Evolutionary conservation across 1,284 basidiomycete genomes (phyloP), one percentile per base, ranked within the genome.

Genomic region (Irpex rosettiformis): DNA sequence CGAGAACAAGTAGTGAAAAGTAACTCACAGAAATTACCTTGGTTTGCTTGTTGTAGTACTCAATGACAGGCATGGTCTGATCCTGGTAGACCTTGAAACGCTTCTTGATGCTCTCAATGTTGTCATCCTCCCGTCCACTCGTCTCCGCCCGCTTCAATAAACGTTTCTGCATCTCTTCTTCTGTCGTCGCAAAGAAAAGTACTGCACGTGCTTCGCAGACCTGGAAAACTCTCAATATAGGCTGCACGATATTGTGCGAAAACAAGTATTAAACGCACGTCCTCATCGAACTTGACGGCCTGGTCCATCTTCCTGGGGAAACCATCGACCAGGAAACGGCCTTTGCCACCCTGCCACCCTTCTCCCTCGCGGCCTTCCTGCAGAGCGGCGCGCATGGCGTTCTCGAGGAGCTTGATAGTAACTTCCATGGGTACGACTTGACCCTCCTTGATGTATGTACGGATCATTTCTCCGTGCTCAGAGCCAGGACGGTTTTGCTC

Each of bases 271-370:
- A 51, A 11, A 76, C 84, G 66, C 67, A 96, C 96, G 53, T 86
- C 82, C 69, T 93, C 79, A 70, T 99, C 97, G 70, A 99, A 99
- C 74, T 89, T 89, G 69, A 89, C 66, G 0, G 96, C 96, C 76
- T 99, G 97, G 73, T 99, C 97, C 94, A 99, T 95, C 81, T 98
- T 94, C 61, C 97, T 84, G 49, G 97, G 97, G 78, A 99, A 99
- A 3, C 97, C 97, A 66, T 99, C 97, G 65, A 99, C 89, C 63
- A 99, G 81, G 81, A 99, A 99, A 52, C 94, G 85, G 42, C 92
- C 93, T 60, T 79, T 80, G 43, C 89, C 93, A 54, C 84, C 77
- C 25, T 73, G 71, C 94, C 94, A 96, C 25, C 84, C 87, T 11
- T 78, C 74, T 57, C 71, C 37, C 45, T 54, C 52, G 45, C 24